Percentiles rank a stretch among this genome's conserved stretches.
phyloP scores from a whole-genome alignment of 2,329 filamentous ascomycete genomes.

The Neonectria coccinea region DNA sequence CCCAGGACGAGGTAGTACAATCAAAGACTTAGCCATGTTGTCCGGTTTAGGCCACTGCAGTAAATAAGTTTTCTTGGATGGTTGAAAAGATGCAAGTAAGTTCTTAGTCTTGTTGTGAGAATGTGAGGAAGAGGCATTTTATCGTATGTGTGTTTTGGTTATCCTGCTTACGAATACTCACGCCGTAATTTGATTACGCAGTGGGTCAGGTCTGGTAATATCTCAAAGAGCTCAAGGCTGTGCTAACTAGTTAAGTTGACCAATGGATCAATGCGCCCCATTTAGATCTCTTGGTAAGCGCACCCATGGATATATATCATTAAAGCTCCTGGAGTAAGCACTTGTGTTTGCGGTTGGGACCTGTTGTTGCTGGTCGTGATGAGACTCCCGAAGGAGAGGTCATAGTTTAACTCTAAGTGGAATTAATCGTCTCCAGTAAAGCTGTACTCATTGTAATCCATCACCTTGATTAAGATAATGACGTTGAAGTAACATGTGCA shows the following conservation, averaged over 20 bases:
- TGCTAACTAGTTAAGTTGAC: neutral
- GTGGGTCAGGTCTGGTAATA: neutral
- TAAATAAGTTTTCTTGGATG: neutral
- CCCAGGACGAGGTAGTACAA: constrained; percentile 10
- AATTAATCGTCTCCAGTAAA: too few species aligned
- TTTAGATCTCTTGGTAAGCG: neutral
- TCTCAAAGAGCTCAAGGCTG: neutral
- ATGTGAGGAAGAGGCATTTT: neutral
- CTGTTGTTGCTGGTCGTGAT: too few species aligned
- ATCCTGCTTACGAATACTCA: neutral
- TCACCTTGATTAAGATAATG: too few species aligned
- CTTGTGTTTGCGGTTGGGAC: too few species aligned
- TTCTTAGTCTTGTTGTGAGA: neutral
- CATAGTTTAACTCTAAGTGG: too few species aligned
- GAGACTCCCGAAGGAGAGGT: too few species aligned
- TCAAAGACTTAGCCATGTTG: neutral
- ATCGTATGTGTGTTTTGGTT: neutral
- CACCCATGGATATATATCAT: neutral
- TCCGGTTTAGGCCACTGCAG: neutral
- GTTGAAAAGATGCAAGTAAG: neutral
- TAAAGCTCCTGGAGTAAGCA: too few species aligned
- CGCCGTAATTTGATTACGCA: neutral
- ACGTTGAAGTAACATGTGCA: too few species aligned
- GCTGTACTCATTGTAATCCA: too few species aligned
- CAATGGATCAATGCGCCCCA: too few species aligned